Conservation (phyloP, 169 alveolate species). For the Plasmodium relictum region DNA sequence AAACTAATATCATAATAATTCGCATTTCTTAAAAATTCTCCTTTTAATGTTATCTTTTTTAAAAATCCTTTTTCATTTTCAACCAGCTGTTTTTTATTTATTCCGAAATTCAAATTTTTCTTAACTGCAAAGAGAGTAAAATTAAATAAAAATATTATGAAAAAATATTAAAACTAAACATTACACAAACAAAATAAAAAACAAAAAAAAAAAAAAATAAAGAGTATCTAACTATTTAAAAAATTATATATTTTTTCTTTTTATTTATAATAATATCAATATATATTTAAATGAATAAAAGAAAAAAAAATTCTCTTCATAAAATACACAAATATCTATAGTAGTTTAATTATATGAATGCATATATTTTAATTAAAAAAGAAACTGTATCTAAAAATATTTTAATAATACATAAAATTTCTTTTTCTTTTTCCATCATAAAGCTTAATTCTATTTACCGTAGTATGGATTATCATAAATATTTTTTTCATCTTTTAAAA, state of each 20-base stretch:
- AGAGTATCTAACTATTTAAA: neutral
- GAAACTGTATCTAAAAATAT: too few species aligned
- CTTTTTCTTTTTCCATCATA: neutral
- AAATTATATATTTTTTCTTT: too few species aligned
- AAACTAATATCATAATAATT: constrained; percentile 36
- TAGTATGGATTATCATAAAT: constrained; percentile 12
- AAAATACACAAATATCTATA: too few species aligned
- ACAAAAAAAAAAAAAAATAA: constrained; percentile 1
- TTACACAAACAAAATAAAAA: neutral
- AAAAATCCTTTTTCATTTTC: constrained; percentile 26
- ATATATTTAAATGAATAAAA: too few species aligned
- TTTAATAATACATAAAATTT: too few species aligned
- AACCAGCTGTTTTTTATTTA: constrained; percentile 29
- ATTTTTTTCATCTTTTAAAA: constrained; percentile 40
- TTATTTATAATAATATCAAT: too few species aligned
- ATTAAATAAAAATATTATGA: neutral
- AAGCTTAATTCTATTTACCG: constrained; percentile 21
- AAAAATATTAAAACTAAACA: neutral
- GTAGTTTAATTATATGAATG: too few species aligned
- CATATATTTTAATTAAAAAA: too few species aligned
- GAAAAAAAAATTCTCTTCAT: too few species aligned
- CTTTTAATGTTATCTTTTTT: constrained; percentile 39
- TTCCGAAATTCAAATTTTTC: constrained; percentile 13
- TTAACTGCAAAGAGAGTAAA: constrained; percentile 18
- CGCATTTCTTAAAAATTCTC: constrained; percentile 44